Evolutionary conservation across 2,329 filamentous ascomycete species (phyloP), one percentile per base, ranked within the genome.

Genomic region (Stemphylium beticola): DNA sequence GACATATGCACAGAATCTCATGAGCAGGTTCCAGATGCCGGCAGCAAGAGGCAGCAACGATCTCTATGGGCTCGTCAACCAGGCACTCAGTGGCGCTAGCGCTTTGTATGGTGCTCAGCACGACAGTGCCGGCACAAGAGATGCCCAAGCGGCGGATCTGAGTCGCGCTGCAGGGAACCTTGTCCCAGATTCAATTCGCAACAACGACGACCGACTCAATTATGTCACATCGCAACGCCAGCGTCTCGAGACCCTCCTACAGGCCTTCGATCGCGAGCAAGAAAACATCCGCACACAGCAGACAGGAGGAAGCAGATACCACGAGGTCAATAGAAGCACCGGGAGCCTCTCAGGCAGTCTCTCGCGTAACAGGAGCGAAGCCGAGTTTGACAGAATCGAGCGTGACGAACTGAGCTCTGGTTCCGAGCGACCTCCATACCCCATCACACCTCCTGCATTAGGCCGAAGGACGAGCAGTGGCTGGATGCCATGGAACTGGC

Each of bases 341-440:
- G 50, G 49, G 9, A 57, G 49, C 17, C 53, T 53, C 24, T 52
- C 54, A 29, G 68, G 73, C 57, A 85, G 80, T 3, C 77, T 96
- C 66, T 88, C 85, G 66, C 93, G 93, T 78, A 93, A 90, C 69
- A 87, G 87, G 60, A 96, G 91, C 73, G 92, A 96, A 72, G 85
- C 85, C 17, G 93, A 96, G 65, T 97, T 97, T 69, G 92, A 96
- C 69, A 90, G 91, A 73, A 91, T 96, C 63, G 90, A 95, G 58
- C 86, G 70, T 26, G 74, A 87, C 31, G 89, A 93, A 69, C 83
- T 79, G 33, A 56, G 46, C 45, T 51, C 58, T 78, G 22, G 87
- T 85, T 58, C 57, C 18, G 66, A 80, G 78, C 29, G 79, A 65
- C 78, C 71, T 10, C 71, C 71, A 5, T 74, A 74, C 55, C 72